Base-by-base conservation (phyloP, 371 early-diverging fungal species). In the Encephalitozoon cuniculi region DNA sequence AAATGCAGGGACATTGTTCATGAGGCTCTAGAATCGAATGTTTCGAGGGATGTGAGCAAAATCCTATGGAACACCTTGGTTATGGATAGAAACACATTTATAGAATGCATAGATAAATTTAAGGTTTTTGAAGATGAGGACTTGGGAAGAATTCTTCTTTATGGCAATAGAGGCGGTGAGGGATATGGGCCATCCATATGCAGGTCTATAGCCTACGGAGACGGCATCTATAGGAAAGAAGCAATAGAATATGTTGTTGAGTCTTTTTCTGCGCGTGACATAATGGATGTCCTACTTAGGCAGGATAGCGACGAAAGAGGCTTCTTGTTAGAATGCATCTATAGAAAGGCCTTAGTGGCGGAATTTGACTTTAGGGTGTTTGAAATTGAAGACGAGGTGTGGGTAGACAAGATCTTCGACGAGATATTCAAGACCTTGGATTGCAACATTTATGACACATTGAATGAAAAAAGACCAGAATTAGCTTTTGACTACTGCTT, bases 401-500 rank as follows among this genome's bases (percentile, higher is more conserved):
- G 52, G 32, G 7, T 69, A 37, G 37, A 39, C 1, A 53, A 52
- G 40, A 34, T 23, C 5, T 34, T 40, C 23, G 54, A 69, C 25
- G 23, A 69, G 23, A 39, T 69, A 37, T 69, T 69, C 23, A 53
- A 34, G 39, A 54, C 25, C 32, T 12, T 53, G 11, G 12, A 11
- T 23, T 15, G 12, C 26, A 8, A 6, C 4, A 54, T 69, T 12
- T 69, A 69, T 69, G 55, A 69, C 11, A 34, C 25, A 12, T 21
- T 69, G 18, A 0, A 34, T 18, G 37, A 21, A 8, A 69, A 69
- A 21, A 54, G 41, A 15, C 52, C 53, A 0, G 54, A 52, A 40
- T 28, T 69, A 23, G 37, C 41, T 15, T 69, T 69, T 69, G 41
- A 69, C 5, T 69, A 69, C 34, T 69, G 70, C 43, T 44, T 69